Evolutionary conservation across 768 basidiomycete genomes (phyloP).

Genomic region (Rhizopogon rudus): DNA sequence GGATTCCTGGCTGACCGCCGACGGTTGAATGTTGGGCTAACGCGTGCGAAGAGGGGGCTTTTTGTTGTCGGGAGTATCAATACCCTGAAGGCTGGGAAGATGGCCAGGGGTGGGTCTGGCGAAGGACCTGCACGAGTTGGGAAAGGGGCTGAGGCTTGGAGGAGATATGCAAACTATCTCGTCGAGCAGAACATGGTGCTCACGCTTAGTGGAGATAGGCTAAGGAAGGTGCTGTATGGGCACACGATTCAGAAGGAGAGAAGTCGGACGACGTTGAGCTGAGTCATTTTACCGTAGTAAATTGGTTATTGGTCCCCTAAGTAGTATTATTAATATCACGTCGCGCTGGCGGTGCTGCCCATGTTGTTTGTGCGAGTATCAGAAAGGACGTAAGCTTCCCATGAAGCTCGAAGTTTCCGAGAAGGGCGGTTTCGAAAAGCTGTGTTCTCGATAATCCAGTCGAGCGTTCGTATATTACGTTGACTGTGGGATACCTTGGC

Average conservation of each 20-base stretch:
- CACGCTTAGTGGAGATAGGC: slow-evolving; percentile 36
- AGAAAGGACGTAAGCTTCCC: not conserved
- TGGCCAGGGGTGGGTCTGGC: slow-evolving; percentile 16
- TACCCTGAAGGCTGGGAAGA: slow-evolving; percentile 52
- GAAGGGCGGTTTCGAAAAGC: not conserved
- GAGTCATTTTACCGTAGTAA: not conserved
- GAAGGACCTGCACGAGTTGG: slow-evolving; percentile 20
- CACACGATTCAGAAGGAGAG: slow-evolving; percentile 2
- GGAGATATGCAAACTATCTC: slow-evolving; percentile 55
- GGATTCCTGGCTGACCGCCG: slow-evolving; percentile 87
- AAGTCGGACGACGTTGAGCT: not conserved
- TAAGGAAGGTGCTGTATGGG: slow-evolving; percentile 32
- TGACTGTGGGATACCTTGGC: not conserved
- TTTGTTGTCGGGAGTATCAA: slow-evolving; percentile 73
- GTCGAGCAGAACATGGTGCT: slow-evolving; percentile 48
- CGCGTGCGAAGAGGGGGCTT: slow-evolving; percentile 80
- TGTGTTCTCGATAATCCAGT: not conserved
- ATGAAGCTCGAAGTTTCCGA: not conserved
- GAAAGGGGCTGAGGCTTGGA: slow-evolving; percentile 53
- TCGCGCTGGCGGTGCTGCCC: not conserved
- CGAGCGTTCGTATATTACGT: not conserved
- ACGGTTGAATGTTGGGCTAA: slow-evolving; percentile 86
- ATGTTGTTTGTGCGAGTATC: not conserved
- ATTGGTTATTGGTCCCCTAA: not conserved
- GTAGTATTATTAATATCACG: not conserved